Evolutionary conservation across 495 filamentous ascomycete species (phyloP).

Genomic region (Neurospora hispaniola): DNA sequence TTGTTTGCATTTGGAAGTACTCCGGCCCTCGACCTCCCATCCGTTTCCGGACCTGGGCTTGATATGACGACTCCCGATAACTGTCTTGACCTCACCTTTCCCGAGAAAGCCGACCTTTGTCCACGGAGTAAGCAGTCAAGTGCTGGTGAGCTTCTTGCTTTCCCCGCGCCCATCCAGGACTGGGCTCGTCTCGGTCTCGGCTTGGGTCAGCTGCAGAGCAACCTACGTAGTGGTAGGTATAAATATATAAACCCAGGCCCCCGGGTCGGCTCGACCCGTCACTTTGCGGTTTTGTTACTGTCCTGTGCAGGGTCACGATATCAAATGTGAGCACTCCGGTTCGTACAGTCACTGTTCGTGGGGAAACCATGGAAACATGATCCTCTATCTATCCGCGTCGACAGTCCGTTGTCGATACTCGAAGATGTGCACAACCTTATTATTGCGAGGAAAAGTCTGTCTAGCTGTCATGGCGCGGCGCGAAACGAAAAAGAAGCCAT

Average conservation of each 20-base stretch:
- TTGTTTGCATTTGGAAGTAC: not conserved
- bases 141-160: not conserved
- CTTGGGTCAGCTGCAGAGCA: not conserved
- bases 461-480: not conserved
- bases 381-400: not conserved
- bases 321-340: not conserved
- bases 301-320: not conserved
- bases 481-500: not conserved
- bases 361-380: not conserved
- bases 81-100: not conserved
- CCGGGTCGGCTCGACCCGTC: not conserved
- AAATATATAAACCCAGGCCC: not conserved
- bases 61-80: not conserved
- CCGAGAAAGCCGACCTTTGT: not conserved
- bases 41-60: not conserved
- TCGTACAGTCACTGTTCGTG: not conserved
- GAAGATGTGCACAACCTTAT: not conserved
- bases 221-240: not conserved
- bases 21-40: not conserved
- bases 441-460: not conserved
- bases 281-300: not conserved
- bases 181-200: not conserved
- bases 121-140: not conserved
- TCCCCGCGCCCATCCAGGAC: not conserved
- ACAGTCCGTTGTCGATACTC: not conserved